A percentile compares a stretch with the other conserved stretches of the same genome.
phyloP scores from a whole-genome alignment of 495 filamentous ascomycete genomes.

The Aspergillus conjunctus region DNA sequence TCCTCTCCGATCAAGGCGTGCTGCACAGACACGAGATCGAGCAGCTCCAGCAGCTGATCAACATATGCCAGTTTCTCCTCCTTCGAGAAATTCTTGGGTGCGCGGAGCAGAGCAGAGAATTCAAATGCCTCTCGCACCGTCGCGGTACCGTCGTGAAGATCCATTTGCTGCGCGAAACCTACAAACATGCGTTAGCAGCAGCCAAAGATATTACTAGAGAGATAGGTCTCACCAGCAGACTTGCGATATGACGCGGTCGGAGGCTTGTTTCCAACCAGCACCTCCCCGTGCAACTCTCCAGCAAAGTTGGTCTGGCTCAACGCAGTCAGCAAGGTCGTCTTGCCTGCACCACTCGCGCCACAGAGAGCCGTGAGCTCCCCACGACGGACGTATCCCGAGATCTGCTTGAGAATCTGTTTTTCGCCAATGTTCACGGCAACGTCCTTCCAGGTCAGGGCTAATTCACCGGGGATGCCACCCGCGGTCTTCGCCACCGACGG shows the following conservation, averaged over 20 bases:
- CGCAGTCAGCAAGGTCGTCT: conserved; percentile 53
- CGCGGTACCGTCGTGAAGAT: conserved; percentile 56
- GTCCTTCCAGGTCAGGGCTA: conserved; percentile 10
- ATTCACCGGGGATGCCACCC: not conserved
- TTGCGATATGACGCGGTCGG: conserved; percentile 45
- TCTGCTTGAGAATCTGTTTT: conserved; percentile 63
- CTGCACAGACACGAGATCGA: conserved; percentile 57
- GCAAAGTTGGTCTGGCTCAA: conserved; percentile 17
- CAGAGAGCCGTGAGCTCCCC: conserved; percentile 73
- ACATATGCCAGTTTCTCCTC: conserved; percentile 61
- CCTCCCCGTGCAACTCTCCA: conserved; percentile 6
- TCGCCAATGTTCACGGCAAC: conserved; percentile 25
- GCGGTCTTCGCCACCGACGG: not conserved
- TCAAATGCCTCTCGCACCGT: conserved; percentile 62
- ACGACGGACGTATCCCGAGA: conserved; percentile 87
- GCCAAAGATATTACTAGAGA: not conserved
- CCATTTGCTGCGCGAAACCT: conserved; percentile 61
- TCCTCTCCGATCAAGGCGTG: conserved; percentile 53
- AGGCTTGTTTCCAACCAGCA: conserved; percentile 4
- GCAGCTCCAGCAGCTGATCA: conserved; percentile 55
- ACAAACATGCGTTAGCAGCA: no score
- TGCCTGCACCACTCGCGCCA: conserved; percentile 61
- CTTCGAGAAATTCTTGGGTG: conserved; percentile 46
- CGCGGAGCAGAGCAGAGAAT: conserved; percentile 60
- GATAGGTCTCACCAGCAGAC: conserved; percentile 30